phyloP scores from a whole-genome alignment of 1,284 basidiomycete genomes.

The Moesziomyces parantarcticus region DNA sequence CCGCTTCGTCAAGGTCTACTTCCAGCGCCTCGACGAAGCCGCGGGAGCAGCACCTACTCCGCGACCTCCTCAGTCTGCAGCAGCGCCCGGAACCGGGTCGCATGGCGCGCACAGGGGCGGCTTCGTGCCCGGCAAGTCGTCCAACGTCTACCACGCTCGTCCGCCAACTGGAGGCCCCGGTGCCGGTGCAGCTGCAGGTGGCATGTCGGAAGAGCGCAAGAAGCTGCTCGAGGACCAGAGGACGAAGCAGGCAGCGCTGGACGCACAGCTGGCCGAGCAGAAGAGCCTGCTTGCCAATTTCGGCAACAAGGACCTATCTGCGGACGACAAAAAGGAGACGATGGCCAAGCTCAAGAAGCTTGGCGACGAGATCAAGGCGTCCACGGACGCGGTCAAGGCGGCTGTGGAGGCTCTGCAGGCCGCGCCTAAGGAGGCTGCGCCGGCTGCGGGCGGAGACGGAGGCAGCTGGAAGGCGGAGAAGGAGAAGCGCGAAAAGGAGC shows the following conservation, averaged over 20 bases:
- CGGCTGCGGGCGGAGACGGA: conserved; percentile 29
- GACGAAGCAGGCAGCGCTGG: conserved; percentile 79
- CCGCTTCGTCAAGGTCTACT: conserved; percentile 83
- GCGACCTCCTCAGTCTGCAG: conserved; percentile 69
- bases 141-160: conserved; percentile 61
- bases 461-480: conserved; percentile 73
- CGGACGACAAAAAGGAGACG: conserved; percentile 82
- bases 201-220: conserved; percentile 49
- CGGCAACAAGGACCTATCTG: conserved; percentile 74
- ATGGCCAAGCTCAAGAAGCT: conserved; percentile 82
- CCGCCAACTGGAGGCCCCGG: conserved; percentile 20
- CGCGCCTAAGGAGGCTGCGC: conserved; percentile 46
- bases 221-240: conserved; percentile 70
- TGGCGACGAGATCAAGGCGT: conserved; percentile 79
- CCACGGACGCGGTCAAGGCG: conserved; percentile 67
- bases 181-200: conserved; percentile 15
- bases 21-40: conserved; percentile 69
- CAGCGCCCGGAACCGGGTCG: conserved; percentile 6
- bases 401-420: conserved; percentile 65
- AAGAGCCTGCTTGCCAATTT: conserved; percentile 81
- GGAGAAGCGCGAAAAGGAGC: conserved; percentile 79
- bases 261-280: conserved; percentile 88
- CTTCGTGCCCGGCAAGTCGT: conserved; percentile 58
- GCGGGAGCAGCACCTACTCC: conserved; percentile 80
- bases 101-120: conserved; percentile 25